A percentile compares a stretch with the other conserved stretches of the same genome.
Evolutionary conservation across 345 rosid species (phyloP).

Genomic region (Aegle marmelos): DNA sequence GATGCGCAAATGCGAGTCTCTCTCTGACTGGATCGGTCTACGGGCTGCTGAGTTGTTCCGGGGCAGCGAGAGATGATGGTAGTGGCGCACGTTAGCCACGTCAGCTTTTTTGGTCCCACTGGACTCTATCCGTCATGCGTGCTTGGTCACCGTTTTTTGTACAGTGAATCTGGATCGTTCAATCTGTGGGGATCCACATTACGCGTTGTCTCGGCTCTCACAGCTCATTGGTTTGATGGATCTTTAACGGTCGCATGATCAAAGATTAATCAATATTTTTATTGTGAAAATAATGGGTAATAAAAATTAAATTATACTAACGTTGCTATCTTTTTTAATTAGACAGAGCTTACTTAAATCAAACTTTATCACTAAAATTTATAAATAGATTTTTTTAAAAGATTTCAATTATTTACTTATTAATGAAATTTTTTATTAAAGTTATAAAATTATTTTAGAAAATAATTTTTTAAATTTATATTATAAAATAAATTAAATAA

Average conservation of each 20-base stretch:
- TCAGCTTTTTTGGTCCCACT: neutral
- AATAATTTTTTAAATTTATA: too few species aligned
- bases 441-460: too few species aligned
- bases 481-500: too few species aligned
- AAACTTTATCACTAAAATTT: too few species aligned
- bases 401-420: too few species aligned
- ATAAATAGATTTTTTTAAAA: too few species aligned
- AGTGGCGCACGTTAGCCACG: constrained; percentile 8
- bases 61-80: neutral
- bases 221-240: neutral
- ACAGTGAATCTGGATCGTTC: neutral
- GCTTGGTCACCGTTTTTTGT: neutral
- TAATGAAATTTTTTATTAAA: too few species aligned
- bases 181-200: neutral
- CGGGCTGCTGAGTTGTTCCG: neutral
- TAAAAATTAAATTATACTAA: too few species aligned
- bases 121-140: neutral
- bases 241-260: neutral
- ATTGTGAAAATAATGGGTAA: too few species aligned
- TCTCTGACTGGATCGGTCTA: neutral
- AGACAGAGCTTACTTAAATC: too few species aligned
- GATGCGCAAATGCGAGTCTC: constrained; percentile 19
- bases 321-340: too few species aligned
- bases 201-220: neutral
- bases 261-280: too few species aligned